Percentiles rank a stretch among this genome's conserved stretches.
These are phyloP conservation scores for Ascochyta clinopodiicola DNA, from an alignment of 2,329 filamentous ascomycete species.

Conservation along the genomic window DNA sequence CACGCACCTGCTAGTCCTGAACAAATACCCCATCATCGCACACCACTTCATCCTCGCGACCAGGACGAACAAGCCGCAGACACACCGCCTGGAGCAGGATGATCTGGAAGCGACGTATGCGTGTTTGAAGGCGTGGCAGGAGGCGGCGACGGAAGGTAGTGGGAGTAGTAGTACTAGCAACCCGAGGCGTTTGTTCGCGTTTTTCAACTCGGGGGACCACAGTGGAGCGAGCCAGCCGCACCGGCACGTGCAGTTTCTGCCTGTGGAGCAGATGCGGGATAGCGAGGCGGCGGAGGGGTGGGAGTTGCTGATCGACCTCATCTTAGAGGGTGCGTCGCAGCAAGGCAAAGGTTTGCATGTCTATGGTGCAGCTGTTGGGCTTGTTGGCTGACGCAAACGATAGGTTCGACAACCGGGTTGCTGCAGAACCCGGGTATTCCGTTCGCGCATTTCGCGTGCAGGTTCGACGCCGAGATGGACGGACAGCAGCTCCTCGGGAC, in stretches of 20 bases:
- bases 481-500: conserved; percentile 40
- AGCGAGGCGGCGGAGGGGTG: conserved; percentile 49
- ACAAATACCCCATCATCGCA: conserved; percentile 76
- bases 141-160: conserved; percentile 16
- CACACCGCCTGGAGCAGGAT: conserved; percentile 64
- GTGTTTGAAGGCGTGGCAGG: conserved; percentile 65
- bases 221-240: conserved; percentile 77
- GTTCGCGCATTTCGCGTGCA: conserved; percentile 57
- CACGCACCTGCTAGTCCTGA: conserved; percentile 70
- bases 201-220: conserved; percentile 73
- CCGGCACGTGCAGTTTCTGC: conserved; percentile 74
- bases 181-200: conserved; percentile 62
- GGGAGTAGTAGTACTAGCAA: conserved; percentile 11
- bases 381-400: conserved; percentile 11
- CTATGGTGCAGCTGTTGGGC: neutral
- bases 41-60: conserved; percentile 77
- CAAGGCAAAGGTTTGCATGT: conserved; percentile 1
- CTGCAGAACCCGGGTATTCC: conserved; percentile 49
- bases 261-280: conserved; percentile 67
- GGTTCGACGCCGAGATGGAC: conserved; percentile 51
- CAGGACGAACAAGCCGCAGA: conserved; percentile 68
- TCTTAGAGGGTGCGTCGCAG: conserved; percentile 27
- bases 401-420: conserved; percentile 8
- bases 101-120: conserved; percentile 69
- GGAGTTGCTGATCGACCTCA: conserved; percentile 57